A percentile compares a stretch with the other conserved stretches of the same genome.
Conservation (phyloP, 768 basidiomycete genomes). For the Tremella fuciformis region DNA sequence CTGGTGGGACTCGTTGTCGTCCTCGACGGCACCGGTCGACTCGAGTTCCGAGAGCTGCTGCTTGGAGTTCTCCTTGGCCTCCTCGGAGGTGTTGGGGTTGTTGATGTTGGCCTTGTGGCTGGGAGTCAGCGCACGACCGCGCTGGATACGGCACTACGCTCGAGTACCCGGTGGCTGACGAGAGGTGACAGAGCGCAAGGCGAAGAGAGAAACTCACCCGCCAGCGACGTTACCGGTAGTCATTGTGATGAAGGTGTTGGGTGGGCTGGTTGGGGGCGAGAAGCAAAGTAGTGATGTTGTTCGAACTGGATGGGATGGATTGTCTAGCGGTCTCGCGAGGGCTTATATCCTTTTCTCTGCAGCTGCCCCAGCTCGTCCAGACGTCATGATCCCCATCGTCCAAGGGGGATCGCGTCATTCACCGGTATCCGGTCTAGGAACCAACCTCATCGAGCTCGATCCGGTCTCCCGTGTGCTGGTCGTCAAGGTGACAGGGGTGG, state of each 20-base stretch:
- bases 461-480: too few species aligned
- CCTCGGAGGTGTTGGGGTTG: slow-evolving; percentile 30
- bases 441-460: too few species aligned
- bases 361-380: too few species aligned
- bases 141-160: neutral
- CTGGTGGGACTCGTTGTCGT: slow-evolving; percentile 12
- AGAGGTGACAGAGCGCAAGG: neutral
- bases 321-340: neutral
- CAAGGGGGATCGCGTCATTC: too few species aligned
- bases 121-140: neutral
- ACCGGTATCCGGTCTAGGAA: too few species aligned
- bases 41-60: slow-evolving; percentile 18
- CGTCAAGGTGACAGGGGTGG: too few species aligned
- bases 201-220: slow-evolving; percentile 1
- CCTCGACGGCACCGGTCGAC: slow-evolving; percentile 16
- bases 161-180: neutral
- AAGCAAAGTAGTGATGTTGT: neutral
- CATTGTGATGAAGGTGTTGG: slow-evolving; percentile 5
- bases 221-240: slow-evolving; percentile 3
- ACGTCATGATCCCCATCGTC: too few species aligned
- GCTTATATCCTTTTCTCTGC: neutral
- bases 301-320: neutral
- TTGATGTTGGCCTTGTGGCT: slow-evolving; percentile 40
- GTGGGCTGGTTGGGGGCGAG: neutral
- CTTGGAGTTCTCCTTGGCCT: slow-evolving; percentile 38